These are phyloP conservation scores for Myriosclerotinia scirpicola DNA, from an alignment of 2,329 filamentous ascomycete species.

Conservation along the genomic window DNA sequence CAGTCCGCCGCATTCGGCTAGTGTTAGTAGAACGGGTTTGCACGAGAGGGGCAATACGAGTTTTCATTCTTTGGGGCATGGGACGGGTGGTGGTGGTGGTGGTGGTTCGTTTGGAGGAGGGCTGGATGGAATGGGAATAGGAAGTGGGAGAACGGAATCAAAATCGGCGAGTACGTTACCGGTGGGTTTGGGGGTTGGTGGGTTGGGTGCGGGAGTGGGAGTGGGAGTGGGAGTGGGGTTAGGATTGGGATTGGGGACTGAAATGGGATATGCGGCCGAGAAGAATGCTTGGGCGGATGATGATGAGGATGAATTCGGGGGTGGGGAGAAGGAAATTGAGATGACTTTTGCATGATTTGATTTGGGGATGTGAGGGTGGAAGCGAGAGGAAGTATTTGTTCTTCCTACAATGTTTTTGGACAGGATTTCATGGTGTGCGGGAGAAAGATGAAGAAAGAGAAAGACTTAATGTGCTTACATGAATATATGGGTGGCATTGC, in stretches of 20 bases:
- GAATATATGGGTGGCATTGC: conserved; percentile 9
- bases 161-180: conserved; percentile 50
- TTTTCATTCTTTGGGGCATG: conserved; percentile 11
- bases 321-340: conserved; percentile 71
- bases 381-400: background rate
- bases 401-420: background rate
- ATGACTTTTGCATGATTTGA: conserved; percentile 67
- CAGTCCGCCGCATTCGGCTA: conserved; percentile 30
- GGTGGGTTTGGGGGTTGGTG: conserved; percentile 23
- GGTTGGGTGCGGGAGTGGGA: conserved; percentile 11
- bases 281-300: conserved; percentile 71
- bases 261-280: conserved; percentile 17
- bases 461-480: conserved; percentile 9
- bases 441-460: background rate
- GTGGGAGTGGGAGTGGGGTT: background rate
- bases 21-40: conserved; percentile 23
- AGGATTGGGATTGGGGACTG: conserved; percentile 16
- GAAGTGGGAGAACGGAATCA: conserved; percentile 43
- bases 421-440: background rate
- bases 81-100: background rate
- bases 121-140: conserved; percentile 19
- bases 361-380: background rate
- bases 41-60: conserved; percentile 1
- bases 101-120: background rate
- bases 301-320: conserved; percentile 68